Evolutionary conservation across 1,284 basidiomycete genomes (phyloP), one percentile per base, ranked within the genome.

Genomic region (Neonothopanus nambi): DNA sequence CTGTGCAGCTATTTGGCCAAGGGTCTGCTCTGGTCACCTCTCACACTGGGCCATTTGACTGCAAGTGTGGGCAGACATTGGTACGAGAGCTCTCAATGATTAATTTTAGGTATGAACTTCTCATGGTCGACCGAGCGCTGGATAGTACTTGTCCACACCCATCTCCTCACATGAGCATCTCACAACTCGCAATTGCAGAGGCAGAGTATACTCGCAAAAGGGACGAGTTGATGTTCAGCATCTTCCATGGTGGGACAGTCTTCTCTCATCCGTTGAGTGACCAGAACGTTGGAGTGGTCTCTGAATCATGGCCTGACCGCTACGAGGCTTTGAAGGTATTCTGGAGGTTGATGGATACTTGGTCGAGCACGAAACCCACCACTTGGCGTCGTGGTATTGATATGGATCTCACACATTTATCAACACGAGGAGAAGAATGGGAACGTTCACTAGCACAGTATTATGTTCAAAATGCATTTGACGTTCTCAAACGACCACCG

Each of bases 21-120:
- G 24, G 40, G 20, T 15, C 3, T 21, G 15, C 18, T 3, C 40
- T 6, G 12, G 20, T 12, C 40, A 17, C 18, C 20, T 18, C 40
- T 12, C 24, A 5, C 18, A 42, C 23, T 13, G 9, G 13, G 13
- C n/a, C 38, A 20, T 24, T 42, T 30, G 38, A 42, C 12, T 4
- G n/a, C 1, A 11, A 6, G 3, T 15, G n/a, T 2, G 15, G 8
- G 2, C 37, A 26, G n/a, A 5, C 2, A 5, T n/a, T 51, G 13
- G 17, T 51, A 11, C 20, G 30, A 12, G 48, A 51, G 28, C 24
- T 51, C 21, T n/a, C 21, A 15, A 7, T 51, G 38, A 40, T 51
- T 15, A 51, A 51, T 24, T 51, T 51, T 21, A 5, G 39, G 9
- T 28, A 18, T 5, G 24, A 51, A n/a, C 3, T 51, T 13, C 1